These are phyloP conservation scores for Triadica sebifera DNA, from an alignment of 345 rosid genomes.

Conservation along the genomic window DNA sequence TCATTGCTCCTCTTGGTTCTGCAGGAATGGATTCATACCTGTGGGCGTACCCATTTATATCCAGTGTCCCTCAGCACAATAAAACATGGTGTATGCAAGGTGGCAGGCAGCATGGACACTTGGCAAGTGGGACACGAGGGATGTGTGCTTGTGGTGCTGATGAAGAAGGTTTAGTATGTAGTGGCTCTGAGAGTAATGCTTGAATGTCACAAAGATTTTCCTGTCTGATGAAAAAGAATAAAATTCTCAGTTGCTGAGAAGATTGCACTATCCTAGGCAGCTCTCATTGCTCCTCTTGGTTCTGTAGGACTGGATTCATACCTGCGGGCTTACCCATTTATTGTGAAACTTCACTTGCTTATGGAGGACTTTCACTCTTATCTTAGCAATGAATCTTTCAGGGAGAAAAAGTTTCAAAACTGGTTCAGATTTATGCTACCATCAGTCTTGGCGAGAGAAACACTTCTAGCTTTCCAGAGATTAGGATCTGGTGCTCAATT, in stretches of 20 bases:
- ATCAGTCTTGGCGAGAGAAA: slow-evolving; percentile 91
- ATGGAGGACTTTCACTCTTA: slow-evolving; percentile 4
- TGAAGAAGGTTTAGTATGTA: slow-evolving; percentile 68
- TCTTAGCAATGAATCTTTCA: too few species aligned
- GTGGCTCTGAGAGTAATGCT: slow-evolving; percentile 92
- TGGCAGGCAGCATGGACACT: slow-evolving; percentile 99
- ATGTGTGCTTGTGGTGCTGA: slow-evolving; percentile 89
- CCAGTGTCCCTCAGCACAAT: slow-evolving; percentile 76
- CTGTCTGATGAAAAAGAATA: slow-evolving; percentile 90
- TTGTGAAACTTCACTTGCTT: slow-evolving; percentile 84
- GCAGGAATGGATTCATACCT: slow-evolving; percentile 97
- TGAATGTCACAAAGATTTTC: slow-evolving; percentile 77
- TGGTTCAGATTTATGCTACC: slow-evolving; percentile 84
- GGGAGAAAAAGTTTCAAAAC: slow-evolving; percentile 17
- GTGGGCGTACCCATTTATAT: slow-evolving; percentile 89
- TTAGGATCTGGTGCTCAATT: slow-evolving; percentile 84
- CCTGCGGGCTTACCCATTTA: slow-evolving; percentile 83
- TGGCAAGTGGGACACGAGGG: slow-evolving; percentile 93
- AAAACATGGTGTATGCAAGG: slow-evolving; percentile 99
- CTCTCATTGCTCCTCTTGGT: slow-evolving; percentile 92
- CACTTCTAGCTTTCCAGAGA: slow-evolving; percentile 82
- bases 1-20: slow-evolving; percentile 96
- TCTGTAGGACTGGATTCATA: slow-evolving; percentile 99
- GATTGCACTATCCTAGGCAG: slow-evolving; percentile 74
- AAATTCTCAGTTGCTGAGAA: slow-evolving; percentile 62